These are phyloP conservation scores for Fimicolochytrium jonesii DNA, from an alignment of 192 early-diverging fungal species.

Conservation along the genomic window DNA sequence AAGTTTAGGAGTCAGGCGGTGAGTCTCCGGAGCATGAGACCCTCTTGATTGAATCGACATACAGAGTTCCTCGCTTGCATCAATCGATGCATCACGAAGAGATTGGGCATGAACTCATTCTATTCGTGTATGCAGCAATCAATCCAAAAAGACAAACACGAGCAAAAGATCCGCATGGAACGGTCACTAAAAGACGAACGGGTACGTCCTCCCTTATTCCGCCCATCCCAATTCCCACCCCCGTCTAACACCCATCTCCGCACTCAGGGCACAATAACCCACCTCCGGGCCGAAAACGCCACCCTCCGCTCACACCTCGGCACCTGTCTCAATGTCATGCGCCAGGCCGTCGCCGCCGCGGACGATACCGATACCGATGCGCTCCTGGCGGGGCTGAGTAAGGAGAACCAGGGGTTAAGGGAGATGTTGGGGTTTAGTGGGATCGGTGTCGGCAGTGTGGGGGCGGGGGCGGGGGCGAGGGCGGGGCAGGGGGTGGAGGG, in stretches of 20 bases:
- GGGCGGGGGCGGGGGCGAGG: too few relatives aligned
- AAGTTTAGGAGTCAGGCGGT: conserved; percentile 52
- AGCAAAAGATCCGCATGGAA: conserved; percentile 31
- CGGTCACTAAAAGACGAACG: conserved; percentile 26
- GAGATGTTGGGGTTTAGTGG: conserved; percentile 24
- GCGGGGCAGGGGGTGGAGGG: too few relatives aligned
- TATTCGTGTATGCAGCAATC: conserved; percentile 22
- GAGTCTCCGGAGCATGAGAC: too few relatives aligned
- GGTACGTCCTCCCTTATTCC: conserved; percentile 12
- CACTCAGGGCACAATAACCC: conserved; percentile 12
- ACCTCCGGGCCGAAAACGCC: conserved; percentile 22
- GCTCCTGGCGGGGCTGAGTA: conserved; percentile 14
- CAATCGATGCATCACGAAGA: too few relatives aligned
- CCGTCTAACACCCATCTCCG: neutral
- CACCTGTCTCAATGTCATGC: conserved; percentile 21
- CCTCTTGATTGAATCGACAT: too few relatives aligned
- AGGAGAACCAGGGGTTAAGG: conserved; percentile 27
- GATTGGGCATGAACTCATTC: too few relatives aligned
- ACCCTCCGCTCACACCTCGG: conserved; percentile 25
- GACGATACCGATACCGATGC: conserved; percentile 19
- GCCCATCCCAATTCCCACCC: neutral
- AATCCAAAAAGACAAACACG: conserved; percentile 40
- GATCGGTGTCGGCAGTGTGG: too few relatives aligned
- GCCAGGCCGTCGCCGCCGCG: conserved; percentile 14
- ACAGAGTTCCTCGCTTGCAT: too few relatives aligned